phyloP scores from a whole-genome alignment of 2,329 filamentous ascomycete species.

The Cladosporium sp. region DNA sequence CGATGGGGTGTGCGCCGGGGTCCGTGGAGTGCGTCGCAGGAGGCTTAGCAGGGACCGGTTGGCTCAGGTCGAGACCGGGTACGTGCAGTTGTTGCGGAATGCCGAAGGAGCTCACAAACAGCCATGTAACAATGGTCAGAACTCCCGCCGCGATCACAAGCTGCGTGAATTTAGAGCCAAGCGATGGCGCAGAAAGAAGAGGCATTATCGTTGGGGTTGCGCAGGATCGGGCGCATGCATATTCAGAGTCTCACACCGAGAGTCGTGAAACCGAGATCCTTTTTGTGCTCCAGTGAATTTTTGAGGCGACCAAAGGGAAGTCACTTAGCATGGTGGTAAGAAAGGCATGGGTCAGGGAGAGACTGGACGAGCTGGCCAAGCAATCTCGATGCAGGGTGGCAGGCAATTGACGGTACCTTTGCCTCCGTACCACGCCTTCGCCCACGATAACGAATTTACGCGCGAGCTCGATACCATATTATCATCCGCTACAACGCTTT shows the following conservation, averaged over 20 bases:
- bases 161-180: conserved; percentile 30
- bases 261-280: not conserved
- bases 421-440: too few relatives aligned
- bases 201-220: conserved; percentile 1
- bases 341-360: not conserved
- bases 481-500: too few relatives aligned
- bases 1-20: conserved; percentile 35
- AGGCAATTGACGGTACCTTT: not conserved
- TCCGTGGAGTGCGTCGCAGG: conserved; percentile 4
- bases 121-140: conserved; percentile 21
- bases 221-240: too few relatives aligned
- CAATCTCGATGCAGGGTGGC: not conserved
- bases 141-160: conserved; percentile 22
- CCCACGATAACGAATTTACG: too few relatives aligned
- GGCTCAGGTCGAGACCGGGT: conserved; percentile 9
- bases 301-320: not conserved
- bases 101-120: conserved; percentile 21
- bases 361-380: not conserved
- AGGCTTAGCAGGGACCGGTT: not conserved
- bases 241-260: not conserved
- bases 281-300: not conserved
- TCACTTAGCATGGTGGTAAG: not conserved
- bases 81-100: conserved; percentile 17
- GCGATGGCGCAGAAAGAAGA: conserved; percentile 24
- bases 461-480: too few relatives aligned